Evolutionary conservation across 495 filamentous ascomycete species (phyloP).

Genomic region (Sporormia fimetaria): DNA sequence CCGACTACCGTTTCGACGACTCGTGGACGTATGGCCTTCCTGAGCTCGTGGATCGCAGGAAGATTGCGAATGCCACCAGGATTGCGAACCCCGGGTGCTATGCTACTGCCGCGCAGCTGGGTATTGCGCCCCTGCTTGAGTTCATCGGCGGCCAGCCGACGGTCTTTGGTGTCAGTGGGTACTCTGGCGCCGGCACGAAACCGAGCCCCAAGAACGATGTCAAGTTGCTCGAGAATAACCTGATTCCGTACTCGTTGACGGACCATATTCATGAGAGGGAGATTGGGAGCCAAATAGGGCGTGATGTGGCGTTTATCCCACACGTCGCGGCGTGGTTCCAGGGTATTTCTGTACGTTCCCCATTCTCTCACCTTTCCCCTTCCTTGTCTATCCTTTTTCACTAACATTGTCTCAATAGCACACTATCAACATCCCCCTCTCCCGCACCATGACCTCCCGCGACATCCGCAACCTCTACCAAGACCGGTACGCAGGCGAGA

Average conservation of each 20-base stretch:
- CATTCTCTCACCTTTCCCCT: slow-evolving; percentile 18
- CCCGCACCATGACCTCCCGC: slow-evolving; percentile 70
- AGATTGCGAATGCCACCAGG: slow-evolving; percentile 70
- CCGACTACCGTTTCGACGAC: slow-evolving; percentile 86
- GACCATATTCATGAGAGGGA: slow-evolving; percentile 96
- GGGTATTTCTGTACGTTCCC: slow-evolving; percentile 53
- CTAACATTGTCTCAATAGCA: slow-evolving; percentile 37
- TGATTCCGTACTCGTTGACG: slow-evolving; percentile 86
- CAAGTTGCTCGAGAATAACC: slow-evolving; percentile 71
- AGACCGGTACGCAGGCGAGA: slow-evolving; percentile 90
- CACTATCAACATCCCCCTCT: slow-evolving; percentile 80
- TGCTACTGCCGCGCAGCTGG: slow-evolving; percentile 90
- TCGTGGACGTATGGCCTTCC: slow-evolving; percentile 94
- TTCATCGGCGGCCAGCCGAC: slow-evolving; percentile 72
- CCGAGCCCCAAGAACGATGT: slow-evolving; percentile 93
- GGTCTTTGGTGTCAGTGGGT: slow-evolving; percentile 87
- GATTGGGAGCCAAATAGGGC: slow-evolving; percentile 68
- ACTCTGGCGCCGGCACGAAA: slow-evolving; percentile 94
- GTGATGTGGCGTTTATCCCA: slow-evolving; percentile 74
- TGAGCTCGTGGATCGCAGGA: slow-evolving; percentile 65
- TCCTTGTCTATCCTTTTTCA: background rate
- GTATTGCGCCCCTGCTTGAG: slow-evolving; percentile 71
- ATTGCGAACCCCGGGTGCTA: slow-evolving; percentile 96
- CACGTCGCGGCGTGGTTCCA: slow-evolving; percentile 98
- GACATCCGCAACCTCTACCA: slow-evolving; percentile 94